Percentiles rank a stretch among this genome's conserved stretches.
Evolutionary conservation across 1,284 basidiomycete genomes (phyloP).

Genomic region (Trichosporon sp.): DNA sequence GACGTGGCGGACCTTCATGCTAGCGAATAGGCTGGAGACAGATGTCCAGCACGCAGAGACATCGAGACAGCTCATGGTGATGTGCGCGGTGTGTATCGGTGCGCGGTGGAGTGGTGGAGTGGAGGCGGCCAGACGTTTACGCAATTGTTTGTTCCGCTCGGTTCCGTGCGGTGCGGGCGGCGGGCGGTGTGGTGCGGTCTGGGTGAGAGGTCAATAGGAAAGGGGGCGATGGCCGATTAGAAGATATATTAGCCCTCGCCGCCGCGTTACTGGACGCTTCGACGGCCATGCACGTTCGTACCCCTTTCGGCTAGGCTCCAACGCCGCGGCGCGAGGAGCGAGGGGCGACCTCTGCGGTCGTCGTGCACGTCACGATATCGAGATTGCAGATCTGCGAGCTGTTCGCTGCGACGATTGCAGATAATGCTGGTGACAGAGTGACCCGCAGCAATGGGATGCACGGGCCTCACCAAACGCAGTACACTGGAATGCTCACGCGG

Average conservation of each 20-base stretch:
- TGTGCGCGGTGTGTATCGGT: background rate
- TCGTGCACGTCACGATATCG: background rate
- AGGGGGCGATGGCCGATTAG: background rate
- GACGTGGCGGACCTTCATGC: slow-evolving; percentile 33
- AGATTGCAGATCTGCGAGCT: background rate
- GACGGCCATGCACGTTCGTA: background rate
- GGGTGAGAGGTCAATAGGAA: background rate
- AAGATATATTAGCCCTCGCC: background rate
- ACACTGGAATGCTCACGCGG: too few species aligned
- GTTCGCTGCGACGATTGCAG: background rate
- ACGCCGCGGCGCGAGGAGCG: too few species aligned
- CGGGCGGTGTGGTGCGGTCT: background rate
- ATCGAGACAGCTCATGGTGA: background rate
- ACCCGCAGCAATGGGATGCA: background rate
- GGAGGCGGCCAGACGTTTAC: background rate
- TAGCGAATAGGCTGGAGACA: background rate
- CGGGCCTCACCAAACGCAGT: background rate
- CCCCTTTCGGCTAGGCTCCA: background rate
- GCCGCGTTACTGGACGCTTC: background rate
- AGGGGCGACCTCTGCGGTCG: background rate
- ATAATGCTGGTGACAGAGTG: background rate
- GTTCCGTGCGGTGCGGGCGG: background rate
- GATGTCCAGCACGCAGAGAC: background rate
- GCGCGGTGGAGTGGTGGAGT: background rate
- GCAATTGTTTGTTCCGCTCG: background rate